Evolutionary conservation across 2,329 filamentous ascomycete genomes (phyloP).

Genomic region (Phaeomoniella chlamydospora): DNA sequence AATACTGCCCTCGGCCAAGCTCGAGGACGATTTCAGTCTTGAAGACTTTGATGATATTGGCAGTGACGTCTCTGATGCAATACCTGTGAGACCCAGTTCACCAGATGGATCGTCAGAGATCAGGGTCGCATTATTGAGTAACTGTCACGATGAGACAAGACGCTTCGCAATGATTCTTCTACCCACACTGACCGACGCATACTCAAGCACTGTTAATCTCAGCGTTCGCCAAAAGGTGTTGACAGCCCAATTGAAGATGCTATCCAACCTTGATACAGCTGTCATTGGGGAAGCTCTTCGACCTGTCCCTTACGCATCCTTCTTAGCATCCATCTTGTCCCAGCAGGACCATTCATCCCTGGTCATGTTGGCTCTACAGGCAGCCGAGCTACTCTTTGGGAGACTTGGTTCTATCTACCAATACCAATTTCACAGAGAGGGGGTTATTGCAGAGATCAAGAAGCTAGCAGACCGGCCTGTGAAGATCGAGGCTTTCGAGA

Average conservation of each 20-base stretch:
- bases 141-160: slow-evolving; percentile 75
- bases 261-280: slow-evolving; percentile 77
- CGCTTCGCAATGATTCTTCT: slow-evolving; percentile 88
- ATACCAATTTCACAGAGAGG: slow-evolving; percentile 94
- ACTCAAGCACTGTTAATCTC: slow-evolving; percentile 93
- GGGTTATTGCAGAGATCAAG: slow-evolving; percentile 80
- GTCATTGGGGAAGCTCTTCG: slow-evolving; percentile 77
- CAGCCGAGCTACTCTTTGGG: slow-evolving; percentile 72
- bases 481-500: slow-evolving; percentile 12
- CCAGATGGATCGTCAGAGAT: slow-evolving; percentile 41
- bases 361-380: slow-evolving; percentile 76
- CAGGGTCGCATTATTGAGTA: slow-evolving; percentile 63
- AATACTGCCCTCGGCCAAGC: slow-evolving; percentile 61
- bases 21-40: slow-evolving; percentile 33
- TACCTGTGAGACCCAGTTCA: slow-evolving; percentile 12
- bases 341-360: slow-evolving; percentile 85
- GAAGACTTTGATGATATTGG: slow-evolving; percentile 2
- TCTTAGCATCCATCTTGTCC: slow-evolving; percentile 84
- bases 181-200: slow-evolving; percentile 88
- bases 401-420: slow-evolving; percentile 79
- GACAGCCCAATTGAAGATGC: slow-evolving; percentile 92
- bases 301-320: slow-evolving; percentile 87
- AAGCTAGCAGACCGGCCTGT: slow-evolving; percentile 49
- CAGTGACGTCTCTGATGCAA: slow-evolving; percentile 31
- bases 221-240: slow-evolving; percentile 90